A percentile compares a stretch with the other conserved stretches of the same genome.
Evolutionary conservation across 208 protist species (phyloP).

Genomic region (Crithidia fasciculata): DNA sequence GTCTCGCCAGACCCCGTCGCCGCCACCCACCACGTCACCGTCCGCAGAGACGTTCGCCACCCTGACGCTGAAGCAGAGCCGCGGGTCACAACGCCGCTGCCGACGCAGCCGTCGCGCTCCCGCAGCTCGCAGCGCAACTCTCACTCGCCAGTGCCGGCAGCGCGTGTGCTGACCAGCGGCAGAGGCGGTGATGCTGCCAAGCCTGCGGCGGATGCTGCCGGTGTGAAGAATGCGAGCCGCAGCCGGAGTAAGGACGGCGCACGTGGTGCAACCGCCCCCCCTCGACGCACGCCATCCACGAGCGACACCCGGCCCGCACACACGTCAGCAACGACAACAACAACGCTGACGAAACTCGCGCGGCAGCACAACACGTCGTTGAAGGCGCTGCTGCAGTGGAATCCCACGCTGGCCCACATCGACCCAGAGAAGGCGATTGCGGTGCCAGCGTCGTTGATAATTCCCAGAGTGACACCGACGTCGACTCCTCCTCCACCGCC

Average conservation of each 20-base stretch:
- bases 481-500: background rate
- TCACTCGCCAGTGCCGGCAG: background rate
- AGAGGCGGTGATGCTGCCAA: background rate
- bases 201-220: background rate
- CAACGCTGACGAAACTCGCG: slow-evolving; percentile 42
- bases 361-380: slow-evolving; percentile 42
- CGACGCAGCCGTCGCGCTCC: slow-evolving; percentile 22
- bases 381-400: slow-evolving; percentile 32
- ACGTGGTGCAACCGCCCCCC: background rate
- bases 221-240: background rate
- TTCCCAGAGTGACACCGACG: slow-evolving; percentile 2
- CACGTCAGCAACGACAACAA: background rate
- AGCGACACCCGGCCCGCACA: background rate
- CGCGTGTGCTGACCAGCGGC: background rate
- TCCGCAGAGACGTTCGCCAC: background rate
- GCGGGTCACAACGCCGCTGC: slow-evolving; percentile 13
- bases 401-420: slow-evolving; percentile 41
- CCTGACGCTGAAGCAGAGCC: slow-evolving; percentile 11
- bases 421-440: slow-evolving; percentile 36
- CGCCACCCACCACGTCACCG: background rate
- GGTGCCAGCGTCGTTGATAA: background rate
- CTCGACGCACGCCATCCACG: background rate
- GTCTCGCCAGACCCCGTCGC: background rate
- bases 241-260: slow-evolving; percentile 5
- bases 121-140: slow-evolving; percentile 12